These are phyloP conservation scores for Botrytis sinoallii DNA, from an alignment of 2,329 filamentous ascomycete genomes.

Conservation along the genomic window DNA sequence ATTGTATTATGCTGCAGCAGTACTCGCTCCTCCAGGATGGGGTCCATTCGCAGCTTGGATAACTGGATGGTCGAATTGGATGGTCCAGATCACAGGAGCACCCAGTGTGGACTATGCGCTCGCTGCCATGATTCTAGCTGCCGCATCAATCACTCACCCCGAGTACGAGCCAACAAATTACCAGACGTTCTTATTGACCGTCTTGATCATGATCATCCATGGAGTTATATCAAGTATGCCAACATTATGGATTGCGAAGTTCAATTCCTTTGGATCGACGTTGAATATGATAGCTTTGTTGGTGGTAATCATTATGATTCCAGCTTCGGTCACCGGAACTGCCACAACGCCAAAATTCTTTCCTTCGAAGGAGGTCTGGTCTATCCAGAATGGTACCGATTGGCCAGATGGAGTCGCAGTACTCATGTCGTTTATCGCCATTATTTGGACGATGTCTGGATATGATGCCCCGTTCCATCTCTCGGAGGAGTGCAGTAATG, in stretches of 20 bases:
- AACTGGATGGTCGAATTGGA: conserved; percentile 69
- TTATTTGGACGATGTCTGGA: conserved; percentile 67
- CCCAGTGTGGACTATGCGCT: conserved; percentile 66
- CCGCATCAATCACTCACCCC: conserved; percentile 65
- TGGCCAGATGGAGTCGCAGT: conserved; percentile 66
- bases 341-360: conserved; percentile 56
- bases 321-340: conserved; percentile 46
- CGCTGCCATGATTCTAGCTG: conserved; percentile 68
- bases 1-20: conserved; percentile 70
- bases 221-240: conserved; percentile 66
- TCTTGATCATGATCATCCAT: conserved; percentile 66
- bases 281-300: conserved; percentile 69
- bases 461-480: conserved; percentile 70
- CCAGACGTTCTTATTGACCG: conserved; percentile 66
- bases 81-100: conserved; percentile 63
- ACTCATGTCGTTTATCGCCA: conserved; percentile 68
- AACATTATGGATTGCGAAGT: conserved; percentile 65
- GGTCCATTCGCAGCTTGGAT: conserved; percentile 67
- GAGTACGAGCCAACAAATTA: conserved; percentile 61
- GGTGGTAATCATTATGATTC: conserved; percentile 66
- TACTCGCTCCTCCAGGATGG: conserved; percentile 63
- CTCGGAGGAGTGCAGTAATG: conserved; percentile 73
- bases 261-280: conserved; percentile 67
- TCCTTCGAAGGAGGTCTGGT: conserved; percentile 59
- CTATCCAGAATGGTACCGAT: conserved; percentile 64